phyloP scores from a whole-genome alignment of 495 filamentous ascomycete species.

The Penicillium bialowiezense region DNA sequence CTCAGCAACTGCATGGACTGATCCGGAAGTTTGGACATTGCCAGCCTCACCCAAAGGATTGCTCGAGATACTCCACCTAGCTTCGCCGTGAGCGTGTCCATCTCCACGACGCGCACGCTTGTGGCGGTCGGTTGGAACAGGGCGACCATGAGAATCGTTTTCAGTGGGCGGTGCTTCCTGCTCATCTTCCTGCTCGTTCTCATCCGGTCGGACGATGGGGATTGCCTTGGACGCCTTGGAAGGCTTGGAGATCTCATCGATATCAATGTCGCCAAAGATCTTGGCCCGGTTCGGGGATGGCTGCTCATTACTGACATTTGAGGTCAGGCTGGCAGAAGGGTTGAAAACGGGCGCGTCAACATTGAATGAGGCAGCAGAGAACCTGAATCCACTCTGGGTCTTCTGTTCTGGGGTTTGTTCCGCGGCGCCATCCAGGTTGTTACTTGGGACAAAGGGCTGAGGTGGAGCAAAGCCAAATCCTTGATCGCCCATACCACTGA shows the following conservation, averaged over 20 bases:
- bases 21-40: slow-evolving; percentile 31
- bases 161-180: slow-evolving; percentile 46
- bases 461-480: slow-evolving; percentile 63
- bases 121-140: slow-evolving; percentile 51
- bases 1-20: slow-evolving; percentile 30
- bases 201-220: slow-evolving; percentile 72
- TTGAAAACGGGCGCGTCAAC: slow-evolving; percentile 80
- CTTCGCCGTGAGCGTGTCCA: slow-evolving; percentile 64
- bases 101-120: slow-evolving; percentile 66
- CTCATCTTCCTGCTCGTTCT: slow-evolving; percentile 36
- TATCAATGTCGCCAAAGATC: slow-evolving; percentile 76
- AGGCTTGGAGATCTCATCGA: slow-evolving; percentile 60
- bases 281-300: slow-evolving; percentile 36
- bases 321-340: slow-evolving; percentile 44
- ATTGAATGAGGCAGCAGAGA: slow-evolving; percentile 72
- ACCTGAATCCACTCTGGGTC: slow-evolving; percentile 63
- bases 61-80: slow-evolving; percentile 64
- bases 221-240: slow-evolving; percentile 74
- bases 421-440: slow-evolving; percentile 10
- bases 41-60: slow-evolving; percentile 41
- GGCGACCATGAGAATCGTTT: slow-evolving; percentile 27
- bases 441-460: slow-evolving; percentile 67
- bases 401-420: slow-evolving; percentile 14
- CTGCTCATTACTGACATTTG: slow-evolving; percentile 21
- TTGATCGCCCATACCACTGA: slow-evolving; percentile 29